Evolutionary conservation across 176 grass and related monocot species (phyloP).

Genomic region (Hyparrhenia diplandra): DNA sequence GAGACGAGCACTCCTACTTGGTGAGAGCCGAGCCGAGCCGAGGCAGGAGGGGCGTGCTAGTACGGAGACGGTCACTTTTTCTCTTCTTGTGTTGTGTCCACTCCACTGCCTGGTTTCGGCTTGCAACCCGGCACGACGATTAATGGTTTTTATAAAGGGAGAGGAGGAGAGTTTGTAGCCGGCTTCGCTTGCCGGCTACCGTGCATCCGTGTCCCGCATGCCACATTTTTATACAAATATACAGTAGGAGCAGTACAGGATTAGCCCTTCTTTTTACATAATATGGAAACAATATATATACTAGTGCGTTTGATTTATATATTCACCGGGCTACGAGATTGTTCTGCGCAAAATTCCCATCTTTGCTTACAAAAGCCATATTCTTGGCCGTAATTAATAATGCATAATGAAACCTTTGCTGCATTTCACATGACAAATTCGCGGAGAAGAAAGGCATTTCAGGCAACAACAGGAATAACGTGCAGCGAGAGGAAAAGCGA

Average conservation of each 20-base stretch:
- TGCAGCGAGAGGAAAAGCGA: background rate
- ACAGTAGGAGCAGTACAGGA: too few species aligned
- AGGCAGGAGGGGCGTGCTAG: background rate
- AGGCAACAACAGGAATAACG: background rate
- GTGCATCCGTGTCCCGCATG: background rate
- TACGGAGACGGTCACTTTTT: background rate
- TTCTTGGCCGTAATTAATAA: background rate
- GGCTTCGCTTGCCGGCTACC: background rate
- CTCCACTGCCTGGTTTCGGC: background rate
- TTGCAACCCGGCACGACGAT: background rate
- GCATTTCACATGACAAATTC: background rate
- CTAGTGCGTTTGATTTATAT: too few species aligned
- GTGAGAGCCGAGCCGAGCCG: too few species aligned
- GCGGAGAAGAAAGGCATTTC: background rate
- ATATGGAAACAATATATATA: too few species aligned
- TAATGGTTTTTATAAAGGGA: background rate
- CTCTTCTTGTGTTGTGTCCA: background rate
- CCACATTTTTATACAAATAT: too few species aligned
- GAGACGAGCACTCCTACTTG: background rate
- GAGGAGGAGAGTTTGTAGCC: slow-evolving; percentile 30
- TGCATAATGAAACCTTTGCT: background rate
- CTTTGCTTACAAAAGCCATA: background rate
- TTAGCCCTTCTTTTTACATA: too few species aligned
- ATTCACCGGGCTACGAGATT: too few species aligned
- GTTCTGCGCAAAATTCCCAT: too few species aligned